Base-by-base conservation (phyloP, 495 filamentous ascomycete genomes). In the Hyaloscypha hepaticicola region DNA sequence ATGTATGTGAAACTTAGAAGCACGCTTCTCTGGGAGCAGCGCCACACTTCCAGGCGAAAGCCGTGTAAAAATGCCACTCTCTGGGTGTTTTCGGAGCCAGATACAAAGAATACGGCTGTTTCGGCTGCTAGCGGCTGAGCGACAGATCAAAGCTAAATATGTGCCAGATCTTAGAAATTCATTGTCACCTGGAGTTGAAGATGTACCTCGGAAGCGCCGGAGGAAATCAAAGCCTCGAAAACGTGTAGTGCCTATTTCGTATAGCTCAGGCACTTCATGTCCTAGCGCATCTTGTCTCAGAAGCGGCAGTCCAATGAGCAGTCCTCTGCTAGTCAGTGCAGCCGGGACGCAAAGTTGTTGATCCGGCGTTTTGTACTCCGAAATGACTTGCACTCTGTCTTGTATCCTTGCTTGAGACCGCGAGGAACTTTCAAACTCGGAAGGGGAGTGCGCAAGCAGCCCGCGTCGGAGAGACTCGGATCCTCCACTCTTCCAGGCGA, bases 301-400 rank as follows among this genome's bases (percentile, higher is more conserved):
- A 58, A 58, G 55, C 21, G 55, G 55, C 3, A 58, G 28, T 31
- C 27, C 55, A 33, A 58, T 58, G 55, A 33, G 29, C 21, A 58
- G 27, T 38, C 55, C 55, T 58, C 55, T 58, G 27, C 55, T 58
- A 58, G 55, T 58, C 7, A 58, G 55, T 33, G 55, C 29, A 38
- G 55, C 55, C 3, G 55, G 55, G 27, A 3, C 6, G 12, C n/a
- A 6, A 38, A 58, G 55, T 38, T 58, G 27, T 31, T 31, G 27
- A 58, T 31, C 55, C 12, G 16, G 29, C 2, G 29, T 58, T 22
- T 38, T 58, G 29, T 31, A 58, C 26, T 19, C 8, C 14, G 55
- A 58, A 58, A 58, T 33, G 25, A 31, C 29, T 58, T 38, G 55
- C 55, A 38, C 6, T 5, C 1, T 31, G 55, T 16, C 31, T 58